Conservation (phyloP, 805 yeast genomes). For the Candida schatavii region DNA sequence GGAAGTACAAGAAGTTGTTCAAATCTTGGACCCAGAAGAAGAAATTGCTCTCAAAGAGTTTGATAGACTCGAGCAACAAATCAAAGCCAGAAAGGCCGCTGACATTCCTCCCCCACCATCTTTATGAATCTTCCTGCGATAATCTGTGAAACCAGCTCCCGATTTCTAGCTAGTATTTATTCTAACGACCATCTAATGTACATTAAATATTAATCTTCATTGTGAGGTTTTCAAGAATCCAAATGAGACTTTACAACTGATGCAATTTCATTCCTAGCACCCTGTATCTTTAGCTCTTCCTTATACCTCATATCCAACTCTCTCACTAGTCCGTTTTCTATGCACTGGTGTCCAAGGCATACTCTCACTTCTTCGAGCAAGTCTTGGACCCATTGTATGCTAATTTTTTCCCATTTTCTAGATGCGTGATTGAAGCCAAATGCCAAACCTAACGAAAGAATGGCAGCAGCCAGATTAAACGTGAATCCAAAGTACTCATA, state of each 20-base stretch:
- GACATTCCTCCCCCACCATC: constrained; percentile 26
- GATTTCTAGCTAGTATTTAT: neutral
- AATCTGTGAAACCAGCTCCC: neutral
- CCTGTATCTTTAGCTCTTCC: constrained; percentile 15
- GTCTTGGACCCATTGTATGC: constrained; percentile 23
- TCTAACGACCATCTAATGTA: constrained; percentile 2
- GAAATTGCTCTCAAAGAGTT: constrained; percentile 81
- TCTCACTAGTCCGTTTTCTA: constrained; percentile 35
- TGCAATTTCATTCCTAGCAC: constrained; percentile 13
- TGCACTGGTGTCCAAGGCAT: constrained; percentile 31
- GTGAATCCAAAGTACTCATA: constrained; percentile 34
- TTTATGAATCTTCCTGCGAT: constrained; percentile 7
- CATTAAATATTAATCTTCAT: constrained; percentile 5
- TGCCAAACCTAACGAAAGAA: constrained; percentile 36
- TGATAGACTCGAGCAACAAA: constrained; percentile 69
- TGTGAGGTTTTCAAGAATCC: neutral
- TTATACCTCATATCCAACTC: constrained; percentile 28
- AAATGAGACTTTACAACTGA: constrained; percentile 11
- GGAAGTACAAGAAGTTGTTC: constrained; percentile 86
- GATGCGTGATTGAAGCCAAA: constrained; percentile 42
- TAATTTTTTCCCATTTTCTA: constrained; percentile 31
- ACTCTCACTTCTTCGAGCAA: constrained; percentile 37
- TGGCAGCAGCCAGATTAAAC: constrained; percentile 29
- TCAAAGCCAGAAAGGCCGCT: constrained; percentile 17
- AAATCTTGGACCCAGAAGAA: constrained; percentile 72